Evolutionary conservation across 345 rosid genomes (phyloP).

Genomic region (Eucalyptus regnans): DNA sequence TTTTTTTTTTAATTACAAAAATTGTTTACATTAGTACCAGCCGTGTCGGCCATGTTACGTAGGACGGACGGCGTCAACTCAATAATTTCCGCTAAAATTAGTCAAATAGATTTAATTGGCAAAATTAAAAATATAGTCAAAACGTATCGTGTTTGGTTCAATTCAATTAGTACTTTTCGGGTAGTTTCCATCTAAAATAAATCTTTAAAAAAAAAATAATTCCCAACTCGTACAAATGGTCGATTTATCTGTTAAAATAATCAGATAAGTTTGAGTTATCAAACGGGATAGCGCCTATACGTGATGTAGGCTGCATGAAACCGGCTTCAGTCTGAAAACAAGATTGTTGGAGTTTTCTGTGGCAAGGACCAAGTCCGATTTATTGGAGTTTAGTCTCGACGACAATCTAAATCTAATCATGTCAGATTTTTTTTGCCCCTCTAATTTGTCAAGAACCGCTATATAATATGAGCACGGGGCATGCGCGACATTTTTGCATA

Average conservation of each 20-base stretch:
- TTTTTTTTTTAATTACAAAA: too few species aligned
- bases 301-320: too few species aligned
- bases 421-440: background rate
- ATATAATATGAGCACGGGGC: background rate
- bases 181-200: background rate
- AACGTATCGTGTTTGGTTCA: background rate
- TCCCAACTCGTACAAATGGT: background rate
- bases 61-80: too few species aligned
- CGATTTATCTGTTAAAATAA: background rate
- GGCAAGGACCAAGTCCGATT: background rate
- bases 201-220: background rate
- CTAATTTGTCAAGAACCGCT: background rate
- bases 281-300: background rate
- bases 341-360: background rate
- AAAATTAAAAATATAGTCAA: background rate
- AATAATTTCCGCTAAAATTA: too few species aligned
- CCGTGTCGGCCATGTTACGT: accelerated
- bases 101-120: background rate
- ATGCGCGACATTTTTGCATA: background rate
- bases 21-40: accelerated
- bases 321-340: background rate
- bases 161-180: background rate
- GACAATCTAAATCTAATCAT: background rate
- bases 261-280: background rate
- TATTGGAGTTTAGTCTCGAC: too few species aligned